phyloP scores from a whole-genome alignment of 2,329 filamentous ascomycete species.

The Penicillium sp. region DNA sequence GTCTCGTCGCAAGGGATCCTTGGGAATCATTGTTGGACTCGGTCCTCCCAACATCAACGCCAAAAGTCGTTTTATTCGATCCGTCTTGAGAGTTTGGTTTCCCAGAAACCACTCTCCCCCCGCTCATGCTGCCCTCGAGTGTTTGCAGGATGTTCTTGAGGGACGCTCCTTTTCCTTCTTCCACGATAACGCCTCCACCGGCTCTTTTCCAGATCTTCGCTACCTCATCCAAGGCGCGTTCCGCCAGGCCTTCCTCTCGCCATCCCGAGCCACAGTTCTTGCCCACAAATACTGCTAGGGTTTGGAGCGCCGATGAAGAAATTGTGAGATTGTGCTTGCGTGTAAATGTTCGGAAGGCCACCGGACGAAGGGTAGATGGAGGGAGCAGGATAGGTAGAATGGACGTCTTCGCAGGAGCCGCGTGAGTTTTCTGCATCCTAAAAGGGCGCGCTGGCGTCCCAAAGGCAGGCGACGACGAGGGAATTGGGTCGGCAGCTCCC shows the following conservation, averaged over 20 bases:
- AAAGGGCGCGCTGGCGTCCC: slow-evolving; percentile 81
- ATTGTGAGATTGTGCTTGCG: slow-evolving; percentile 96
- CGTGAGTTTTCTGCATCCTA: slow-evolving; percentile 39
- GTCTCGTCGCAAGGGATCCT: slow-evolving; percentile 22
- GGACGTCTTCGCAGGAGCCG: slow-evolving; percentile 55
- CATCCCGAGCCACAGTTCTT: slow-evolving; percentile 93
- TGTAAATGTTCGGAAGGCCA: slow-evolving; percentile 93
- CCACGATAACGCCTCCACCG: slow-evolving; percentile 85
- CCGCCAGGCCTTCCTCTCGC: slow-evolving; percentile 90
- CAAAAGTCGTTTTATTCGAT: slow-evolving; percentile 36
- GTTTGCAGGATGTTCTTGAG: slow-evolving; percentile 79
- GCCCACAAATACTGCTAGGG: slow-evolving; percentile 84
- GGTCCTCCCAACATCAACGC: slow-evolving; percentile 42
- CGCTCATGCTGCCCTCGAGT: slow-evolving; percentile 82
- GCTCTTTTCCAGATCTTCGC: slow-evolving; percentile 88
- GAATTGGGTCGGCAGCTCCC: slow-evolving; percentile 58
- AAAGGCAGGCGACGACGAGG: slow-evolving; percentile 87
- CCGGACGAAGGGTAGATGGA: slow-evolving; percentile 76
- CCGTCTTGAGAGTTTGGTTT: slow-evolving; percentile 46
- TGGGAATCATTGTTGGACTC: slow-evolving; percentile 49
- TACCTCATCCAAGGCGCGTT: slow-evolving; percentile 86
- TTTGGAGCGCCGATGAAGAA: slow-evolving; percentile 78
- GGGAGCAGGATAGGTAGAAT: slow-evolving; percentile 88
- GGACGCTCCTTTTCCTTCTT: slow-evolving; percentile 64
- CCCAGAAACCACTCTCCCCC: slow-evolving; percentile 57